phyloP scores from a whole-genome alignment of 2,329 filamentous ascomycete genomes.

The Aaosphaeria arxii region DNA sequence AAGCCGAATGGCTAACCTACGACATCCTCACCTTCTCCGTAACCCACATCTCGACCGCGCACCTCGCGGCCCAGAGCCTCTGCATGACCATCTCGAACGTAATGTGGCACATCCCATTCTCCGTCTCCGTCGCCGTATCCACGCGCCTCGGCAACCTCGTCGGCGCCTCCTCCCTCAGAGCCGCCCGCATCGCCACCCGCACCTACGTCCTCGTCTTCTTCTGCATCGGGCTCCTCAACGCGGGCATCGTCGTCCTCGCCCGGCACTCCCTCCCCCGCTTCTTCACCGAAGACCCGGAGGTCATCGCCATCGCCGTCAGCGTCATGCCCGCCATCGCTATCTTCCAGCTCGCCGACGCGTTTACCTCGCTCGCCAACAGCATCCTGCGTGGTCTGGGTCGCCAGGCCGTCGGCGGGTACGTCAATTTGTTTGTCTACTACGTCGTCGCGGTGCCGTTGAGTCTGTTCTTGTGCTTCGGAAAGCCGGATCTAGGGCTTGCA shows the following conservation, averaged over 20 bases:
- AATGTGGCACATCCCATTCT: slow-evolving; percentile 42
- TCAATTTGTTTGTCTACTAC: slow-evolving; percentile 39
- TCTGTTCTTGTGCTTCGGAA: slow-evolving; percentile 33
- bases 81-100: slow-evolving; percentile 34
- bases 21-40: slow-evolving; percentile 64
- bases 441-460: slow-evolving; percentile 36
- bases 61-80: slow-evolving; percentile 73
- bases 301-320: slow-evolving; percentile 28
- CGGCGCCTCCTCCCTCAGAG: slow-evolving; percentile 32
- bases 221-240: slow-evolving; percentile 34
- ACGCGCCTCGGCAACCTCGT: slow-evolving; percentile 40
- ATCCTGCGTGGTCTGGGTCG: slow-evolving; percentile 36
- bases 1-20: slow-evolving; percentile 55
- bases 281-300: slow-evolving; percentile 35
- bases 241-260: slow-evolving; percentile 23
- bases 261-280: slow-evolving; percentile 30
- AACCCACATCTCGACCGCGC: slow-evolving; percentile 73
- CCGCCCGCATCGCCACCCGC: slow-evolving; percentile 32
- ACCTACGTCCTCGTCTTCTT: slow-evolving; percentile 32
- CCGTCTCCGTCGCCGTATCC: slow-evolving; percentile 36
- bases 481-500: slow-evolving; percentile 30
- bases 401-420: slow-evolving; percentile 39
- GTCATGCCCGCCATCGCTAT: slow-evolving; percentile 35
- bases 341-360: slow-evolving; percentile 39
- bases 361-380: slow-evolving; percentile 35